Conservation (phyloP, 164 flowering plant genomes). For the Magnolia changhungtana region DNA sequence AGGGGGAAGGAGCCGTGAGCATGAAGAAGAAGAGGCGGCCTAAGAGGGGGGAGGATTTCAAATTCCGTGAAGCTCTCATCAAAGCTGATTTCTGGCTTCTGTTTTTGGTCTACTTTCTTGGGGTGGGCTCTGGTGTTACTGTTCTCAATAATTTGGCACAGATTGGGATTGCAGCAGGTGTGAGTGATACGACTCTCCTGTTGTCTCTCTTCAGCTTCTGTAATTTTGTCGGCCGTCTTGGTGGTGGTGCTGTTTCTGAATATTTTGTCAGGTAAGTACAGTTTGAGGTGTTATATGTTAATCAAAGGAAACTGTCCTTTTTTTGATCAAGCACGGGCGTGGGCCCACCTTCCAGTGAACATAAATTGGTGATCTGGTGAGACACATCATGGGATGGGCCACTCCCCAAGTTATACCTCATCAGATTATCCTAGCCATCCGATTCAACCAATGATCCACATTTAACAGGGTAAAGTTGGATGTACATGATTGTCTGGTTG, state of each 20-base stretch:
- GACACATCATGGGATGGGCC: too few species aligned
- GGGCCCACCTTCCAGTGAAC: background rate
- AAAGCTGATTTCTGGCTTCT: conserved; percentile 98
- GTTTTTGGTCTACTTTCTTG: conserved; percentile 71
- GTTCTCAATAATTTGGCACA: conserved; percentile 91
- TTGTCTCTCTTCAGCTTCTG: conserved; percentile 80
- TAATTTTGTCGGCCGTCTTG: conserved; percentile 89
- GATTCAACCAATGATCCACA: too few species aligned
- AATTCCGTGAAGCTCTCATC: conserved; percentile 56
- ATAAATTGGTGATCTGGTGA: too few species aligned
- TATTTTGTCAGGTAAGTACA: conserved; percentile 66
- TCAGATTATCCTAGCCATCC: too few species aligned
- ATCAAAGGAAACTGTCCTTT: background rate
- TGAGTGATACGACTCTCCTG: conserved; percentile 58
- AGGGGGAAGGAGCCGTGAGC: conserved; percentile 86
- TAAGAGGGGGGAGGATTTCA: conserved; percentile 82
- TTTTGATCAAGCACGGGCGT: background rate
- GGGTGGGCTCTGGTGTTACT: conserved; percentile 91
- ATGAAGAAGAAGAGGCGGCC: conserved; percentile 80
- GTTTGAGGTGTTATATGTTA: background rate
- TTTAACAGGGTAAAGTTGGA: too few species aligned
- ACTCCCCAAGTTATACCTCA: too few species aligned
- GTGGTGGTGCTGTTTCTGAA: conserved; percentile 82
- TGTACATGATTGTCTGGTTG: too few species aligned
- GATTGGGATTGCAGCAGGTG: conserved; percentile 73